Evolutionary conservation across 192 early-diverging fungal genomes (phyloP), one percentile per base, ranked within the genome.

Genomic region (Gonapodya prolifera): DNA sequence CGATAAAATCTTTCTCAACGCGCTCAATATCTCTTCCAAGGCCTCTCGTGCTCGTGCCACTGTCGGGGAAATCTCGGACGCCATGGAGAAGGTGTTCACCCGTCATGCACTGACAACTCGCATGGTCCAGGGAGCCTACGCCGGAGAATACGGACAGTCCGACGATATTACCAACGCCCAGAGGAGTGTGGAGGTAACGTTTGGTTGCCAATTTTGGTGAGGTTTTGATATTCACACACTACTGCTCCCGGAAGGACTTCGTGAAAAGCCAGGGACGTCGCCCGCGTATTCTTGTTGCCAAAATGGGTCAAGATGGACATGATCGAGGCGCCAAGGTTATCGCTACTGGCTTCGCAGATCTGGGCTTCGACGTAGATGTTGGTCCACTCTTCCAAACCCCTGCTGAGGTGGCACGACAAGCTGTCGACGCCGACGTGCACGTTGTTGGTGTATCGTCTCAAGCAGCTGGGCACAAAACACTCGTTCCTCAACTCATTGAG

Each of bases 311-410:
- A 84, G 94, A 95, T 81, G 94, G 94, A 31, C 94, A 95, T 77
- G 94, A 95, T 80, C 90, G 94, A 76, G 94, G 94, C n/a, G 94
- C 94, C 73, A 95, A 95, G 85, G 94, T 95, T 2, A 94, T 95
- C 80, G 94, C 94, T 18, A 90, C 91, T 16, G 94, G 92, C 1
- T 95, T 94, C 77, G 92, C 93, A 13, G 94, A 95, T 83, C 85
- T 95, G 34, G 94, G 94, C 34, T 95, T 94, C 78, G 94, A 95
- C 84, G 94, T 95, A 29, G 94, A 95, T 80, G 91, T 95, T 13
- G 93, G 93, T 18, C 93, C 94, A 30, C 80, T 95, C 36, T 95
- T 95, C 89, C 91, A 94, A 85, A 95, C 94, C 8, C 94, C 94
- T 0, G 91, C 89, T 29, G 94, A 95, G 81, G 93, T 94, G 2